phyloP scores from a whole-genome alignment of 2,329 filamentous ascomycete genomes.

The Lachnellula willkommii region DNA sequence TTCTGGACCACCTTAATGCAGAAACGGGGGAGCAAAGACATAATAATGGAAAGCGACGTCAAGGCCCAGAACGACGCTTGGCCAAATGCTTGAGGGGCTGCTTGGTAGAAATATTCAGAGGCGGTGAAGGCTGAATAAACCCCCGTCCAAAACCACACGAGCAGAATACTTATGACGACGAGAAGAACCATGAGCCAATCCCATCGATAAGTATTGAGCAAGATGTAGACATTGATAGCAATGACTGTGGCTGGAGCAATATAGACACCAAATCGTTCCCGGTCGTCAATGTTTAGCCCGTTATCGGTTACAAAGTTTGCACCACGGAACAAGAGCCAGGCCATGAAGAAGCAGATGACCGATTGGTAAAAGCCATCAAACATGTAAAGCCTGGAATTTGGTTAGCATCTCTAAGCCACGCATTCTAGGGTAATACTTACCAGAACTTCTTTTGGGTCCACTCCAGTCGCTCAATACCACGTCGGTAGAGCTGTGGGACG shows the following conservation, averaged over 20 bases:
- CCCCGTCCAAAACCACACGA: slow-evolving; percentile 95
- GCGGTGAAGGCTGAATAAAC: slow-evolving; percentile 55
- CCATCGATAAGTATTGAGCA: slow-evolving; percentile 97
- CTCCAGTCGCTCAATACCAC: slow-evolving; percentile 91
- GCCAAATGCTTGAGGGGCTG: slow-evolving; percentile 72
- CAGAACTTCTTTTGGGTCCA: slow-evolving; percentile 97
- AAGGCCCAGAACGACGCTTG: slow-evolving; percentile 83
- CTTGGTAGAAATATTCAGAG: slow-evolving; percentile 69
- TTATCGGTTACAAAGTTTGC: slow-evolving; percentile 65
- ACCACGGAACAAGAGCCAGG: slow-evolving; percentile 70
- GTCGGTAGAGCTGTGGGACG: slow-evolving; percentile 90
- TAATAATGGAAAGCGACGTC: slow-evolving; percentile 69
- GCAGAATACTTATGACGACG: slow-evolving; percentile 72
- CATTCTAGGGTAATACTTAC: slow-evolving; percentile 47
- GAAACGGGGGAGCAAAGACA: slow-evolving; percentile 85
- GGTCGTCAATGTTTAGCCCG: slow-evolving; percentile 72
- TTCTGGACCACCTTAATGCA: slow-evolving; percentile 84
- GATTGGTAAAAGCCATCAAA: slow-evolving; percentile 91
- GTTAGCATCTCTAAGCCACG: slow-evolving; percentile 30
- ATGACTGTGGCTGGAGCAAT: slow-evolving; percentile 79
- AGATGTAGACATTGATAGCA: slow-evolving; percentile 87
- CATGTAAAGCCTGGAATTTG: slow-evolving; percentile 73
- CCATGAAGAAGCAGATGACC: slow-evolving; percentile 86
- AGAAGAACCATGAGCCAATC: slow-evolving; percentile 92
- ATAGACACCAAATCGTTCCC: slow-evolving; percentile 79